Evolutionary conservation across 2,329 filamentous ascomycete species (phyloP), one percentile per base, ranked within the genome.

Genomic region (Aspergillus calidoustus): DNA sequence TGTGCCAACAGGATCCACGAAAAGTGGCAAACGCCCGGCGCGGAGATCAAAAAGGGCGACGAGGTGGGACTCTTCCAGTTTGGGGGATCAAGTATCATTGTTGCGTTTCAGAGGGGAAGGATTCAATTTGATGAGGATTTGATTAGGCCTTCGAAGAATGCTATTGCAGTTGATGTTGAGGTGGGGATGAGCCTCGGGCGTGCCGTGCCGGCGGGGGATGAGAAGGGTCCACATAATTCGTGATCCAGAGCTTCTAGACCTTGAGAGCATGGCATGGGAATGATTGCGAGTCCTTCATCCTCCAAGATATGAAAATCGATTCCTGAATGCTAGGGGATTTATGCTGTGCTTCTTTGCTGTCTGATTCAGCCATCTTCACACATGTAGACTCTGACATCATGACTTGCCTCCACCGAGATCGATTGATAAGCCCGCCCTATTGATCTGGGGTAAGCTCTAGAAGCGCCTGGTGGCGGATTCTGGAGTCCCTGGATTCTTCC

Each of bases 21-120:
- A 0, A 66, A 76, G 46, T 73, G 66, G 50, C 73, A 72, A 50
- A 66, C 66, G 19, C 57, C 67, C 0, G 77, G 77, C 1, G 58
- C 59, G 1, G n/a, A 67, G 22, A 69, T 80, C 28, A 66, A 73
- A 22, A 80, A 80, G 53, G 77, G 79, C 4, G 75, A 79, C 22
- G 77, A 80, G 66, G 57, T 80, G 17, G 77, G 78, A 0, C 56
- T 74, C n/a, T 80, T 79, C 66, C 75, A 79, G 58, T 80, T 77
- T 54, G 76, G 78, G 4, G 78, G 77, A 5, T 80, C 76, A 3
- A 77, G 71, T 44, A 79, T 80, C 57, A 69, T 80, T 30, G 74
- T 79, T n/a, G 74, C 76, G 2, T 80, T 81, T 62, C 69, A 78
- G 59, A 68, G 71, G 61, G 74, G 67, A 3, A 64, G 72, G 7